A percentile compares a stretch with the other conserved stretches of the same genome.
phyloP scores from a whole-genome alignment of 305 asterid genomes.

The Andrographis paniculata region DNA sequence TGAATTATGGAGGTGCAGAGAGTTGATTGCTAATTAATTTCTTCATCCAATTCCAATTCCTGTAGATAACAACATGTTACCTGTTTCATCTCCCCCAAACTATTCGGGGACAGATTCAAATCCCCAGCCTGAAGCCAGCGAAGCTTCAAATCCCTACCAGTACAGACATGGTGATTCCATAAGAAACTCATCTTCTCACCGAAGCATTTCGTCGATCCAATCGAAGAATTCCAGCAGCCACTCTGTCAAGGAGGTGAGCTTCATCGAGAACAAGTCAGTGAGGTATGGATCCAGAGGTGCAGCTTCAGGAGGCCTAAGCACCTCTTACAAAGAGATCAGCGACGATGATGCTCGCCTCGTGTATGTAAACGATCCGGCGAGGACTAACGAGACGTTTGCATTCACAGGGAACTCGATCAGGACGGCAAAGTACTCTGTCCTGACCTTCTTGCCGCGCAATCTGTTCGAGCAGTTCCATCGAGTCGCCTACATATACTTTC shows the following conservation, averaged over 20 bases:
- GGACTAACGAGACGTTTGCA: constrained; percentile 56
- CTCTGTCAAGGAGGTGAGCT: constrained; percentile 62
- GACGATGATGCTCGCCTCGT: constrained; percentile 88
- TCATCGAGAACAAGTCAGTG: constrained; percentile 36
- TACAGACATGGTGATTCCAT: constrained; percentile 26
- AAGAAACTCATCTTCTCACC: constrained; percentile 38
- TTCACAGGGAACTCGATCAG: constrained; percentile 69
- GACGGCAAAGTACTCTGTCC: constrained; percentile 66
- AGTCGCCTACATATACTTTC: constrained; percentile 89
- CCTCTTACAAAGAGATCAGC: constrained; percentile 72
- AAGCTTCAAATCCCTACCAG: constrained; percentile 17
- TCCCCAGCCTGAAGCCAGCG: constrained; percentile 44
- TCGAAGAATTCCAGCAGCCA: constrained; percentile 49
- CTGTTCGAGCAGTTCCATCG: constrained; percentile 96
- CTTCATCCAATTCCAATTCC: constrained; percentile 31
- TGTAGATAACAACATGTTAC: constrained; percentile 23
- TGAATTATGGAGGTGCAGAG: too few relatives aligned
- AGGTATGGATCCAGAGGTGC: constrained; percentile 71
- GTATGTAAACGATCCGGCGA: constrained; percentile 62
- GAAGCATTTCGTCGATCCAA: constrained; percentile 46
- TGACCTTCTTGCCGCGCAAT: constrained; percentile 91
- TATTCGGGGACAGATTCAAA: constrained; percentile 39
- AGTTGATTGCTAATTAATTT: constrained; percentile 28
- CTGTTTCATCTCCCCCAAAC: constrained; percentile 19
- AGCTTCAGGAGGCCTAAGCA: constrained; percentile 55